Evolutionary conservation across 371 early-diverging fungal species (phyloP).

Genomic region (Amoeboaphelidium protococcarum): DNA sequence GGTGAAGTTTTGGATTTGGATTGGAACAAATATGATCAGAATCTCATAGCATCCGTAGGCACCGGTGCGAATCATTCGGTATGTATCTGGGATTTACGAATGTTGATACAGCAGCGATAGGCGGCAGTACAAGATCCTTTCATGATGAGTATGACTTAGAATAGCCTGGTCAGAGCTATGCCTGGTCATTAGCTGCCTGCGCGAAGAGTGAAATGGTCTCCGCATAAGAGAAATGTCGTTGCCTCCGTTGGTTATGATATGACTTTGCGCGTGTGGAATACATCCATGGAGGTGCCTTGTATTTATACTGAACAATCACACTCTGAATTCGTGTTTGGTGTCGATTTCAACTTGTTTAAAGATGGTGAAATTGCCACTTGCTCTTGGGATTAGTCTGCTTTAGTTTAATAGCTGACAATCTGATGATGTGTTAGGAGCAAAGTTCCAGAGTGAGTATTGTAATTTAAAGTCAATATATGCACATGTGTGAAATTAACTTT

Average conservation of each 20-base stretch:
- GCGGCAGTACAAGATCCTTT: no score
- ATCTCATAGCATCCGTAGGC: no score
- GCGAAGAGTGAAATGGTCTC: not conserved
- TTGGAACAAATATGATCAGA: no score
- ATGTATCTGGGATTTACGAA: no score
- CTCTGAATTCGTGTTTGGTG: not conserved
- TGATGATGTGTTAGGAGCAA: no score
- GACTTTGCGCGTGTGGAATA: not conserved
- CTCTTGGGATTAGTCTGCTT: not conserved
- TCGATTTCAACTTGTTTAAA: not conserved
- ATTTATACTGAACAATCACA: not conserved
- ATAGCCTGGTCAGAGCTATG: not conserved
- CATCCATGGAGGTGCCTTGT: not conserved
- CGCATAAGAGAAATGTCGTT: not conserved
- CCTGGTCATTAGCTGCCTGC: not conserved
- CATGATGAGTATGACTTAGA: no score
- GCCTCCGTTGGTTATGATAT: not conserved
- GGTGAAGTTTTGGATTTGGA: not conserved
- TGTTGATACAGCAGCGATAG: no score
- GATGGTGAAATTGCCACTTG: not conserved
- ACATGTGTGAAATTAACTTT: no score
- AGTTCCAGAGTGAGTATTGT: no score
- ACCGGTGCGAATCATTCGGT: no score
- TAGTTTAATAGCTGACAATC: no score
- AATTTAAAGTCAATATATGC: no score